These are phyloP conservation scores for Termitomyces sp. DNA, from an alignment of 768 basidiomycete species.

Conservation along the genomic window DNA sequence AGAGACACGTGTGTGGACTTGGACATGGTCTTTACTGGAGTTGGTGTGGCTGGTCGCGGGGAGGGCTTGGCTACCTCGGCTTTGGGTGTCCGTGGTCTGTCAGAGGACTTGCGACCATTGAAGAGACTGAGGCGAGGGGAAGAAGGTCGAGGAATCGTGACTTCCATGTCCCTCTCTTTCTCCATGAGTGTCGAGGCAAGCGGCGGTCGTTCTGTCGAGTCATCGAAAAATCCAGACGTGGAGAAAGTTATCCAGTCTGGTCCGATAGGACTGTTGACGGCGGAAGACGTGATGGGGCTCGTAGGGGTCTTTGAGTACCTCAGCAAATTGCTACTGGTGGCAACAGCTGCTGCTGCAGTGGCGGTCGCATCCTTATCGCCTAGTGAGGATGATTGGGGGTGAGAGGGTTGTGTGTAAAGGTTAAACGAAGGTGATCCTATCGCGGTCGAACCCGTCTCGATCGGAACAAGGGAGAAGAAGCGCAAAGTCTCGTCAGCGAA, in stretches of 20 bases:
- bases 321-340: constrained; percentile 17
- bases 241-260: constrained; percentile 74
- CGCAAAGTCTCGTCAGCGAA: constrained; percentile 71
- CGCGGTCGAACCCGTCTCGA: constrained; percentile 31
- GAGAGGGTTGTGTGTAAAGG: constrained; percentile 29
- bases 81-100: constrained; percentile 19
- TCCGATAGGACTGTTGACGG: constrained; percentile 23
- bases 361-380: constrained; percentile 20
- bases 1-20: constrained; percentile 43
- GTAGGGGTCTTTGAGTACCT: constrained; percentile 31
- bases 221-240: constrained; percentile 55
- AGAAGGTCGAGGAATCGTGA: constrained; percentile 42
- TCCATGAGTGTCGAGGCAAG: constrained; percentile 60
- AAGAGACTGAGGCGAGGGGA: constrained; percentile 30
- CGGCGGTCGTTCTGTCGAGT: constrained; percentile 35
- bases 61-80: constrained; percentile 21
- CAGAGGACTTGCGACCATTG: constrained; percentile 27
- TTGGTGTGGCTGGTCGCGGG: background rate
- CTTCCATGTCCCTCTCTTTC: constrained; percentile 58
- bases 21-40: constrained; percentile 28
- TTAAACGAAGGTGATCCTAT: constrained; percentile 33
- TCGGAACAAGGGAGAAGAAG: constrained; percentile 50
- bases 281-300: constrained; percentile 26
- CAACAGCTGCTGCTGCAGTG: constrained; percentile 15
- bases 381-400: constrained; percentile 31